These are phyloP conservation scores for Stachybotrys chlorohalonatus DNA, from an alignment of 2,329 filamentous ascomycete genomes.

Conservation along the genomic window DNA sequence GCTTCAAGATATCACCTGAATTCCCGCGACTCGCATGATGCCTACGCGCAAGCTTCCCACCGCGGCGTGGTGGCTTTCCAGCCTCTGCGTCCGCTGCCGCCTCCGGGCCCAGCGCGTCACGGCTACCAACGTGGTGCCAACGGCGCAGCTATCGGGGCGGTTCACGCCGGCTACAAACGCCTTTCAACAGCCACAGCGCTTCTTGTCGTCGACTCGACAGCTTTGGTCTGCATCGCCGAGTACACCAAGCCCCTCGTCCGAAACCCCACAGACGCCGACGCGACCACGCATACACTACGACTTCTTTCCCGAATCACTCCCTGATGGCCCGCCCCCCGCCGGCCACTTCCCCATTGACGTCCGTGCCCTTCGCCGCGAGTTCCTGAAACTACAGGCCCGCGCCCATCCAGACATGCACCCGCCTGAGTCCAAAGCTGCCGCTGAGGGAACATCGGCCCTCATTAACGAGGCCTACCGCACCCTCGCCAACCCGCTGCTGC, in stretches of 20 bases:
- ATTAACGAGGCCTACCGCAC: slow-evolving; percentile 94
- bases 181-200: background rate
- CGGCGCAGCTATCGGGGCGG: background rate
- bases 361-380: slow-evolving; percentile 67
- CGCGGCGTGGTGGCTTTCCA: slow-evolving; percentile 4
- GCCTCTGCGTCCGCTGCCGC: slow-evolving; percentile 24
- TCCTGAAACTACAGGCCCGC: slow-evolving; percentile 70
- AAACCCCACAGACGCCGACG: slow-evolving; percentile 5
- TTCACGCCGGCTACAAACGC: background rate
- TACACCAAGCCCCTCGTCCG: slow-evolving; percentile 4
- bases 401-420: slow-evolving; percentile 66
- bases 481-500: slow-evolving; percentile 63
- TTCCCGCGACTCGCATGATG: background rate
- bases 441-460: slow-evolving; percentile 68
- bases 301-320: slow-evolving; percentile 76
- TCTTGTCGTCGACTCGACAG: background rate
- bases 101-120: slow-evolving; percentile 15
- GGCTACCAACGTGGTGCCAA: background rate
- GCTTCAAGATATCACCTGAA: too few relatives aligned
- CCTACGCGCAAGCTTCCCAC: background rate
- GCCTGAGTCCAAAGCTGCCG: slow-evolving; percentile 43
- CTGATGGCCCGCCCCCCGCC: slow-evolving; percentile 65
- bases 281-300: slow-evolving; percentile 60
- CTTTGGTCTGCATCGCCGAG: background rate
- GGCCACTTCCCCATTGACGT: slow-evolving; percentile 70